A percentile compares a stretch with the other conserved stretches of the same genome.
These are phyloP conservation scores for Apiospora saccharicola DNA, from an alignment of 2,329 filamentous ascomycete genomes.

Conservation along the genomic window DNA sequence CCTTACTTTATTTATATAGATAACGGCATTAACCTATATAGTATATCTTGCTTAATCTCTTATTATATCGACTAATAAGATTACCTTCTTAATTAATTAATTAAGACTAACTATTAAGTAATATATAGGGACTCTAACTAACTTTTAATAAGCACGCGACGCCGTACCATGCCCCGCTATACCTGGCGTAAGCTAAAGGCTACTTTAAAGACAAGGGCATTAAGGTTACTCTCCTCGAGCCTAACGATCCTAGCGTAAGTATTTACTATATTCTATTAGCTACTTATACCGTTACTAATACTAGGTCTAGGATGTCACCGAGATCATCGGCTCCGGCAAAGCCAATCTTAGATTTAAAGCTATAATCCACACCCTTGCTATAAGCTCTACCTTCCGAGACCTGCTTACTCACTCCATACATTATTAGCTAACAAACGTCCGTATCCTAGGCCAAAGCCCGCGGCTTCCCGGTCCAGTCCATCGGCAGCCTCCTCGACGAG, in stretches of 20 bases:
- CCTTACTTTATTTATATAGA: constrained; percentile 31
- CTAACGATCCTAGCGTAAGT: constrained; percentile 76
- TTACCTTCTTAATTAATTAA: constrained; percentile 86
- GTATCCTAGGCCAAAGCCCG: constrained; percentile 72
- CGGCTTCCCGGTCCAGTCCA: constrained; percentile 74
- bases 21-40: background rate
- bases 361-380: constrained; percentile 85
- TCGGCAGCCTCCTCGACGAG: constrained; percentile 79
- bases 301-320: constrained; percentile 71
- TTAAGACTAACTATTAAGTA: constrained; percentile 48
- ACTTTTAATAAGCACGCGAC: constrained; percentile 71
- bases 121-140: background rate
- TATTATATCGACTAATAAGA: constrained; percentile 83
- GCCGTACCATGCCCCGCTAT: constrained; percentile 80
- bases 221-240: constrained; percentile 79
- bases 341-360: constrained; percentile 83
- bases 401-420: too few relatives aligned
- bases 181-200: constrained; percentile 78
- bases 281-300: background rate
- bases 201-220: constrained; percentile 79
- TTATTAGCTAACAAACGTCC: background rate
- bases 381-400: too few relatives aligned
- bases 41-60: constrained; percentile 54
- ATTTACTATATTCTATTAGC: background rate
- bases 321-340: constrained; percentile 79